These are phyloP conservation scores for Ustilago trichophora DNA, from an alignment of 1,284 basidiomycete species.

Conservation along the genomic window DNA sequence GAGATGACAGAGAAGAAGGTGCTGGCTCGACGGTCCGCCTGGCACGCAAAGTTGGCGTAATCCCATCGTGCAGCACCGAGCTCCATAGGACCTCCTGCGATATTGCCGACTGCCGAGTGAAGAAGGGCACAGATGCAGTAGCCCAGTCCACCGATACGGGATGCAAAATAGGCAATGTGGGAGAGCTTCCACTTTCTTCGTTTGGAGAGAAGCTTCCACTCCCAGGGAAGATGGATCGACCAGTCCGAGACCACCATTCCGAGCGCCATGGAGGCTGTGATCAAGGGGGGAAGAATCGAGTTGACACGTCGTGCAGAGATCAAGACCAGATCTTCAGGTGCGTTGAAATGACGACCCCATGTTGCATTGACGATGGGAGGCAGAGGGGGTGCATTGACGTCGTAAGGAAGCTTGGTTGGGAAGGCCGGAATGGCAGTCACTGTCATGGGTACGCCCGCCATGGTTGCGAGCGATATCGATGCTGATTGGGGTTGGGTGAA, in stretches of 20 bases:
- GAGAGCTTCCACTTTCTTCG: conserved; percentile 48
- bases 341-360: background rate
- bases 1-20: conserved; percentile 40
- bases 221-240: conserved; percentile 46
- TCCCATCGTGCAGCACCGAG: conserved; percentile 32
- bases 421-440: conserved; percentile 42
- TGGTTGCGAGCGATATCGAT: no score
- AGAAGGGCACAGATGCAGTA: conserved; percentile 33
- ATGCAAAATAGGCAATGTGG: conserved; percentile 48
- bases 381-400: conserved; percentile 2
- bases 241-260: conserved; percentile 47
- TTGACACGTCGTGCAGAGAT: conserved; percentile 40
- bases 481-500: no score
- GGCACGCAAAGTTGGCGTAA: conserved; percentile 42
- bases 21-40: conserved; percentile 30
- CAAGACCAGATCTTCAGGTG: conserved; percentile 36
- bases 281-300: conserved; percentile 27
- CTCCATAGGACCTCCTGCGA: conserved; percentile 26
- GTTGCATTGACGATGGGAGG: conserved; percentile 23
- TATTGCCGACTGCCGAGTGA: conserved; percentile 32
- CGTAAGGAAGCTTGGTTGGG: conserved; percentile 20
- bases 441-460: conserved; percentile 37
- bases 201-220: conserved; percentile 34
- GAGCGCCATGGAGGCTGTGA: conserved; percentile 42
- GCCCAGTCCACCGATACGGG: conserved; percentile 40